Evolutionary conservation across 1,284 basidiomycete genomes (phyloP).

Genomic region (Bjerkandera adusta): DNA sequence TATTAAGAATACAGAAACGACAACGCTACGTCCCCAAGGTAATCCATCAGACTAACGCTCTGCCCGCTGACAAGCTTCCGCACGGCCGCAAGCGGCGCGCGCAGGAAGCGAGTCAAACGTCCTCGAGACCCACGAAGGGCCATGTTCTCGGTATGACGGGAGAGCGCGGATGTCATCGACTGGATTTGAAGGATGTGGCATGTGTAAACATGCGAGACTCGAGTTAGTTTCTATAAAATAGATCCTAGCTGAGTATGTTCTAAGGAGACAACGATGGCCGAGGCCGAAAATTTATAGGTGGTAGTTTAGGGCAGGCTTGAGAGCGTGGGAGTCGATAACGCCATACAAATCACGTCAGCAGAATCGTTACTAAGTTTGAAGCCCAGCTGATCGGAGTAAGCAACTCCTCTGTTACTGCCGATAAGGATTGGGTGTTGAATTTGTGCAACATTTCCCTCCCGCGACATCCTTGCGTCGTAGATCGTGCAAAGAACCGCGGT

Average conservation of each 20-base stretch:
- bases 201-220: constrained; percentile 86
- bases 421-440: no score
- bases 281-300: constrained; percentile 40
- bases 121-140: constrained; percentile 58
- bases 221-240: constrained; percentile 88
- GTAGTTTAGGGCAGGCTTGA: constrained; percentile 30
- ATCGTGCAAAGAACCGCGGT: no score
- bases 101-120: constrained; percentile 57
- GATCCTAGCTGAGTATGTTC: constrained; percentile 90
- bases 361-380: no score
- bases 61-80: constrained; percentile 50
- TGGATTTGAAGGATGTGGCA: constrained; percentile 80
- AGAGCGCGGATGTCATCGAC: constrained; percentile 70
- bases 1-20: no score
- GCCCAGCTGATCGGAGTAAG: no score
- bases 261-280: constrained; percentile 37
- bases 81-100: constrained; percentile 38
- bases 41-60: constrained; percentile 78
- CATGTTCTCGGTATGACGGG: constrained; percentile 81
- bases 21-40: background rate
- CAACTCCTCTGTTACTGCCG: no score
- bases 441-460: no score
- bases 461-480: no score
- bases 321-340: no score
- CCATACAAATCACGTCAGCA: no score